Percentiles rank a stretch among this genome's conserved stretches.
Conservation (phyloP, 2,329 filamentous ascomycete genomes). For the Sporothrix humicola region DNA sequence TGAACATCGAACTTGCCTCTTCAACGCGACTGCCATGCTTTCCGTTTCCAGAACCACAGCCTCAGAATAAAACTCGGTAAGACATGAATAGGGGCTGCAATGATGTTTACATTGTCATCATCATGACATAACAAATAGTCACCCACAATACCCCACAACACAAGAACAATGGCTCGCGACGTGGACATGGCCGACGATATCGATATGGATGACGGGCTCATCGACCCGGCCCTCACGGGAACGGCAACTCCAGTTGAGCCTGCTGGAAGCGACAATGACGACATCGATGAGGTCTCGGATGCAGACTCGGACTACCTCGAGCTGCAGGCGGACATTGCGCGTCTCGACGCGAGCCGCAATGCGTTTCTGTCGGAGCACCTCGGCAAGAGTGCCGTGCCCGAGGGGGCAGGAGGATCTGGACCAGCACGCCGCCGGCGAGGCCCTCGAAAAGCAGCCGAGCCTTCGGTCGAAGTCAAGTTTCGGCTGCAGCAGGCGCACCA, state of each 20-base stretch:
- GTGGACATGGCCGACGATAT: slow-evolving; percentile 21
- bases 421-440: slow-evolving; percentile 46
- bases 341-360: slow-evolving; percentile 47
- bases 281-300: slow-evolving; percentile 43
- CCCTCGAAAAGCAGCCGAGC: slow-evolving; percentile 67
- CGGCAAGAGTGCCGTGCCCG: slow-evolving; percentile 26
- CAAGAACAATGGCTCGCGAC: slow-evolving; percentile 23
- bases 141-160: background rate
- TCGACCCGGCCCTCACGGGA: background rate
- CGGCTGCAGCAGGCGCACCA: slow-evolving; percentile 70
- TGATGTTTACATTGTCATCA: background rate
- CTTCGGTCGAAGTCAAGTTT: slow-evolving; percentile 72
- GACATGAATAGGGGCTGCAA: no score
- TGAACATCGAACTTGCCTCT: slow-evolving; percentile 3
- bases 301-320: slow-evolving; percentile 52
- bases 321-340: slow-evolving; percentile 48
- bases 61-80: background rate
- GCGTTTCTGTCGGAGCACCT: slow-evolving; percentile 46
- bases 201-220: slow-evolving; percentile 7
- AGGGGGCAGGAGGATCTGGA: slow-evolving; percentile 19
- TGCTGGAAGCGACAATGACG: slow-evolving; percentile 34
- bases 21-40: background rate
- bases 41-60: background rate
- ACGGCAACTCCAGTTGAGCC: background rate
- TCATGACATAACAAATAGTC: background rate